A percentile compares a stretch with the other conserved stretches of the same genome.
Conservation (phyloP, 768 basidiomycete species). For the Guyanaporus albipodus region DNA sequence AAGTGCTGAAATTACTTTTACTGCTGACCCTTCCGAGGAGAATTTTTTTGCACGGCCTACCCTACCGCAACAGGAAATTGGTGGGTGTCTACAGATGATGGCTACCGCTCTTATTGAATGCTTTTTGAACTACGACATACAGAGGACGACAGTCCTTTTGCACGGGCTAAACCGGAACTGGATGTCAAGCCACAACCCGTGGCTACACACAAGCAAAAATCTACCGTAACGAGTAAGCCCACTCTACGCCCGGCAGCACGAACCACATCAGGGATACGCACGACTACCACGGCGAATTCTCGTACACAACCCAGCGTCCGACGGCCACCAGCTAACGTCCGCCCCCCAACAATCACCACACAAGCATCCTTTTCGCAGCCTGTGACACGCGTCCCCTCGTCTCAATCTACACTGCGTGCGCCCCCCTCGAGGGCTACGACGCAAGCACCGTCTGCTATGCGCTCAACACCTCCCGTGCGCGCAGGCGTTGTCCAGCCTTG, state of each 20-base stretch:
- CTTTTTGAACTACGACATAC: neutral
- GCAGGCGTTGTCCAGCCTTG: neutral
- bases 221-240: neutral
- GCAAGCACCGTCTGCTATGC: constrained; percentile 13
- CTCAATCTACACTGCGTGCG: constrained; percentile 17
- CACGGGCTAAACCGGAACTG: constrained; percentile 6
- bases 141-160: constrained; percentile 32
- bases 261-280: neutral
- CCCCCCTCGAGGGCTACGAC: constrained; percentile 19
- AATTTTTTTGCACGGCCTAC: constrained; percentile 19
- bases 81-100: constrained; percentile 11
- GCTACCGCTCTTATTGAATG: neutral
- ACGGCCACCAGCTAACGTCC: constrained; percentile 10
- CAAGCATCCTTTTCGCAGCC: constrained; percentile 19
- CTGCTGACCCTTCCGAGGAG: constrained; percentile 14
- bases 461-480: constrained; percentile 17
- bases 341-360: constrained; percentile 2
- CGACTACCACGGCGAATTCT: neutral
- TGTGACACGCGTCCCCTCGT: constrained; percentile 21
- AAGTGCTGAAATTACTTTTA: constrained; percentile 18
- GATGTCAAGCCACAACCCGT: constrained; percentile 9
- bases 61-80: constrained; percentile 21
- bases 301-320: constrained; percentile 11
- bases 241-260: constrained; percentile 7
- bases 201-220: neutral